Percentiles rank a stretch among this genome's conserved stretches.
Conservation (phyloP, 495 filamentous ascomycete species). For the Pyrenopolyporus hunteri region DNA sequence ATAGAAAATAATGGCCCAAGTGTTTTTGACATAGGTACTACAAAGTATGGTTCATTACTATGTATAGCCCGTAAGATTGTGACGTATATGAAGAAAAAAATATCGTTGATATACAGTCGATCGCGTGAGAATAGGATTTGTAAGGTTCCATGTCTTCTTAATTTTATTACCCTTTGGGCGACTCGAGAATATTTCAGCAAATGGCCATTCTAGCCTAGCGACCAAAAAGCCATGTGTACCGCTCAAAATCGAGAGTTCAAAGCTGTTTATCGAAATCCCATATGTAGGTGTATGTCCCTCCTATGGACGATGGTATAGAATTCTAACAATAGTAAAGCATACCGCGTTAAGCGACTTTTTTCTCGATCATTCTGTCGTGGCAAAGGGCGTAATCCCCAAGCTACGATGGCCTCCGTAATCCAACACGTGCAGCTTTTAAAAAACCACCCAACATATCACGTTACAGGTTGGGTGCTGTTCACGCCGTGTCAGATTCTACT, state of each 20-base stretch:
- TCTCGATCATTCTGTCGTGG: constrained; percentile 28
- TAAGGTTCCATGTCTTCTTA: too few relatives aligned
- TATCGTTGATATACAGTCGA: neutral
- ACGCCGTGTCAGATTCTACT: neutral
- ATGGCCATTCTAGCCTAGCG: too few relatives aligned
- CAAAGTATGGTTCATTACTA: too few relatives aligned
- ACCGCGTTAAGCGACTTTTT: constrained; percentile 27
- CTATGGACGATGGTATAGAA: too few relatives aligned
- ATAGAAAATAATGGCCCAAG: neutral
- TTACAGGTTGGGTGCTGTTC: constrained; percentile 12
- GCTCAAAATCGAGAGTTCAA: too few relatives aligned
- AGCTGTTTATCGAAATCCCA: neutral
- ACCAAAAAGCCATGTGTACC: too few relatives aligned
- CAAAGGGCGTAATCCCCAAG: constrained; percentile 4
- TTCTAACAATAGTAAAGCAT: neutral
- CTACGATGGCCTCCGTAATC: constrained; percentile 8
- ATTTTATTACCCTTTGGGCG: too few relatives aligned
- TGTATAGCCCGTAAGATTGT: neutral
- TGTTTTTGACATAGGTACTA: too few relatives aligned
- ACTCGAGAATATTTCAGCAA: too few relatives aligned
- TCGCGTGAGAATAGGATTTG: too few relatives aligned
- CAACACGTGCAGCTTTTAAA: constrained; percentile 22
- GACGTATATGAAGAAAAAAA: neutral
- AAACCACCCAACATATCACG: constrained; percentile 28
- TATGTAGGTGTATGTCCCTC: too few relatives aligned